Evolutionary conservation across 2,329 filamentous ascomycete species (phyloP), one percentile per base, ranked within the genome.

Genomic region (Calycina marina): DNA sequence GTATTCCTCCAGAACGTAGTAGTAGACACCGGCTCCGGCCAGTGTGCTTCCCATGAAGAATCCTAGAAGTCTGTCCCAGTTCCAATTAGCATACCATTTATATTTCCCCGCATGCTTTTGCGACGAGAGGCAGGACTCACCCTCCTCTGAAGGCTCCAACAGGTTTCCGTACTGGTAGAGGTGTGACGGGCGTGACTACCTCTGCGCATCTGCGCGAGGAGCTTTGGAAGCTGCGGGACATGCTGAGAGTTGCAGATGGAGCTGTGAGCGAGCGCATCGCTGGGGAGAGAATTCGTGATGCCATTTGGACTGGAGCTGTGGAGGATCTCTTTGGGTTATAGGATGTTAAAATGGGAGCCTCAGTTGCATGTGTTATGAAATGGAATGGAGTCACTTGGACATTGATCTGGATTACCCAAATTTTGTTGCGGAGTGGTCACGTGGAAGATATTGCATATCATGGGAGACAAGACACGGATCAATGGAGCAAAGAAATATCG

Each of bases 1-100:
- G 65, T 94, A 96, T 58, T 96, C 86, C 55, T 88, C 75, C 48
- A 96, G 62, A 44, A 93, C 72, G 57, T 96, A 96, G 56, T 83
- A 85, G 63, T 94, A 96, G 48, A 92, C 79, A 37, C 73, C 77
- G 32, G 69, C 71, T 49, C 84, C 85, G 27, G 86, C 77, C 32
- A 84, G 63, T 28, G 80, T 77, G 40, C 80, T 76, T 44, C 88
- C 88, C 42, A 90, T 66, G 31, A 96, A 74, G 65, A 96, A 96
- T 32, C 88, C 88, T 49, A 93, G 84, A 38, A 94, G 62, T 37
- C 88, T 94, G 28, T 12, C n/a, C n/a, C n/a, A n/a, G n/a, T n/a
- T n/a, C n/a, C n/a, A n/a, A n/a, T n/a, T n/a, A n/a, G n/a, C n/a
- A n/a, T n/a, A n/a, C n/a, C n/a, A n/a, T n/a, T n/a, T n/a, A n/a